phyloP scores from a whole-genome alignment of 352 stramenopile species.

The Phytopythium kandeliae region DNA sequence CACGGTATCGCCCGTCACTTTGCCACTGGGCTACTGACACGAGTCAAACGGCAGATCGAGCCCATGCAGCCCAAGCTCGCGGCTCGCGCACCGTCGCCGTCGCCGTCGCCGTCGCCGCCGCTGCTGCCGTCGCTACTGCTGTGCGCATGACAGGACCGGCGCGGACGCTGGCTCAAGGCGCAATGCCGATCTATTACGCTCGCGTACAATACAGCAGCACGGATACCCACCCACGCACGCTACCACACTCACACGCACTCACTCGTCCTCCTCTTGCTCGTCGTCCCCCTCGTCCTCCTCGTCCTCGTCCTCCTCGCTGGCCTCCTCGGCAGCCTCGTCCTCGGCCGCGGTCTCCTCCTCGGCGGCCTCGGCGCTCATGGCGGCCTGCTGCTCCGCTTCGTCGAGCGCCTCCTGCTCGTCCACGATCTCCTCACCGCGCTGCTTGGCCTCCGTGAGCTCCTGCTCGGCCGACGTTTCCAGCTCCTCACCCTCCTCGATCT shows the following conservation, averaged over 20 bases:
- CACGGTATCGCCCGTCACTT: not conserved
- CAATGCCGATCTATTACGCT: too few species aligned
- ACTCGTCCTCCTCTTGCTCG: not conserved
- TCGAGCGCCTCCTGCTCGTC: slow-evolving; percentile 5
- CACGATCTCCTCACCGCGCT: slow-evolving; percentile 4
- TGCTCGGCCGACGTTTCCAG: slow-evolving; percentile 1
- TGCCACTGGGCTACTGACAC: not conserved
- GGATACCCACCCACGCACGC: not conserved
- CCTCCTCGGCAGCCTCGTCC: slow-evolving; percentile 1
- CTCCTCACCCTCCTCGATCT: slow-evolving; percentile 6
- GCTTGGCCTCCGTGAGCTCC: slow-evolving; percentile 3
- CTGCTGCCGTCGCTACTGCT: too few species aligned
- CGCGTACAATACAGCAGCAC: slow-evolving; percentile 8
- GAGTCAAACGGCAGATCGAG: slow-evolving; percentile 2
- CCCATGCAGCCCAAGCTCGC: not conserved
- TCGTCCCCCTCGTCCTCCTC: slow-evolving; percentile 3
- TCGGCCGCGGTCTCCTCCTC: slow-evolving; percentile 1
- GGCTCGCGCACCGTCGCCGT: not conserved
- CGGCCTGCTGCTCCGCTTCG: slow-evolving; percentile 1
- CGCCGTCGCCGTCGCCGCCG: not conserved
- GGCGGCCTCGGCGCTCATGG: not conserved
- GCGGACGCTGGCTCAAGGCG: too few species aligned
- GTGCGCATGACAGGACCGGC: too few species aligned
- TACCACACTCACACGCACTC: not conserved
- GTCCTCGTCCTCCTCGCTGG: not conserved